Percentiles rank a stretch among this genome's conserved stretches.
These are phyloP conservation scores for Suaeda aralocaspica DNA, from an alignment of 148 eudicot species.

Conservation along the genomic window DNA sequence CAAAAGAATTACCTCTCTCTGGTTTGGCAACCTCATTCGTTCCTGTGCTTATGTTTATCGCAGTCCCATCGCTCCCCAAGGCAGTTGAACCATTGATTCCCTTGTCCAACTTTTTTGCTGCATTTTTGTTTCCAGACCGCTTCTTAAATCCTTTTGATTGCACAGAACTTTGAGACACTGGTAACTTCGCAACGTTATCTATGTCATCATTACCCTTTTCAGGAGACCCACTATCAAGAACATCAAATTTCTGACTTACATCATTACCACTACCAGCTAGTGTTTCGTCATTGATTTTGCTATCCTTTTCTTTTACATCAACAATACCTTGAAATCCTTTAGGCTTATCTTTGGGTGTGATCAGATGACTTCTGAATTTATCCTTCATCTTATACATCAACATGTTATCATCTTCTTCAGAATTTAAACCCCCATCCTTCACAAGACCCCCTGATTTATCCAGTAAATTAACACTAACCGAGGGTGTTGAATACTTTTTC, in stretches of 20 bases:
- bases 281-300: no score
- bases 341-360: constrained; percentile 39
- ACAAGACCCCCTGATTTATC: constrained; percentile 19
- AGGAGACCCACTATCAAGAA: no score
- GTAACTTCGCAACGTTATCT: no score
- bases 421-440: constrained; percentile 26
- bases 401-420: constrained; percentile 26
- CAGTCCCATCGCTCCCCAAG: constrained; percentile 26
- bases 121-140: constrained; percentile 3
- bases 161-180: constrained; percentile 17
- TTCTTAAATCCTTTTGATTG: constrained; percentile 22
- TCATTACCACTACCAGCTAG: no score
- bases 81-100: constrained; percentile 12
- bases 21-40: constrained; percentile 22
- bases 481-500: constrained; percentile 20
- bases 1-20: constrained; percentile 34
- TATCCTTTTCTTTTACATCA: constrained; percentile 17
- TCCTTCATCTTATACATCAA: constrained; percentile 51
- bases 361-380: constrained; percentile 38
- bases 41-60: constrained; percentile 11
- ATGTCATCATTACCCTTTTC: no score
- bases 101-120: constrained; percentile 15
- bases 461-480: constrained; percentile 26
- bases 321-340: constrained; percentile 49
- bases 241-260: no score